These are phyloP conservation scores for Solanum medicagineum DNA, from an alignment of 257 asterid genomes.

Conservation along the genomic window DNA sequence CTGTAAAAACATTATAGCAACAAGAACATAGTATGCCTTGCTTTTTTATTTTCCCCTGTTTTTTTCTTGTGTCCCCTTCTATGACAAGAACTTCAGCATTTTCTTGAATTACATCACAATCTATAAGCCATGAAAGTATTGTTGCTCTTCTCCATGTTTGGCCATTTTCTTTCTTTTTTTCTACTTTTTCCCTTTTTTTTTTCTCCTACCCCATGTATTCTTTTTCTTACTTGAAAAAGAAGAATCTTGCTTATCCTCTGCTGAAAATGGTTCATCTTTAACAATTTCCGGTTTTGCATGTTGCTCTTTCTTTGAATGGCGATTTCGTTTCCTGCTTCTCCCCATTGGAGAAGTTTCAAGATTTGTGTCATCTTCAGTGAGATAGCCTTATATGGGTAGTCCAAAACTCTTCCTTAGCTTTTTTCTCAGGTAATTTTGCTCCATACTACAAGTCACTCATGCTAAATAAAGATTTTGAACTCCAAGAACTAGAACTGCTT, in stretches of 20 bases:
- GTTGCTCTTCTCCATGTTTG: conserved; percentile 11
- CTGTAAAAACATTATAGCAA: conserved; percentile 13
- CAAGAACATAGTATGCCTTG: conserved; percentile 34
- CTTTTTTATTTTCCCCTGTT: conserved; percentile 22
- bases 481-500: background rate
- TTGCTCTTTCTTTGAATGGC: background rate
- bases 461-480: background rate
- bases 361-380: background rate
- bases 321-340: background rate
- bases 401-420: background rate
- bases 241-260: background rate
- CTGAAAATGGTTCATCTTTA: background rate
- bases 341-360: background rate
- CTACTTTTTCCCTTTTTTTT: background rate
- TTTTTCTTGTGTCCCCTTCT: background rate
- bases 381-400: background rate
- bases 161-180: background rate
- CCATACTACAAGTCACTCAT: background rate
- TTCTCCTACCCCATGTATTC: background rate
- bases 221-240: background rate
- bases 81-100: conserved; percentile 2
- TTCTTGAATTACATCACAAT: background rate
- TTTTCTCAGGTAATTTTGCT: background rate
- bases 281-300: background rate
- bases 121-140: conserved; percentile 39